Base-by-base conservation (phyloP, 208 protist genomes). In the Crithidia thermophila region DNA sequence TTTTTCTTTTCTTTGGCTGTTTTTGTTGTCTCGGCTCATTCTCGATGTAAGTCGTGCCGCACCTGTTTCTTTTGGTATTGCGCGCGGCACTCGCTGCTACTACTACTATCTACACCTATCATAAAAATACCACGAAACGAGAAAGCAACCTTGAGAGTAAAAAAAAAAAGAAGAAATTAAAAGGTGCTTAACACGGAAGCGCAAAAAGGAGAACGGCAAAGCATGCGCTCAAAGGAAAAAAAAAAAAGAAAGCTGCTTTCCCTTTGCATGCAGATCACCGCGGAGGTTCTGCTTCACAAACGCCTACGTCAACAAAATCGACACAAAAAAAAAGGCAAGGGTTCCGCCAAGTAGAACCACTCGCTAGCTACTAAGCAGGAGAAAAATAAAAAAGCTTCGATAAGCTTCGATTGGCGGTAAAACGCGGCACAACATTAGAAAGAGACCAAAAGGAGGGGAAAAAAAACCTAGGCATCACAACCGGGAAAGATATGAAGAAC, bases 101-200 rank as follows among this genome's bases (percentile, higher is more conserved):
- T 65, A 45, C 59, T 40, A 40, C 31, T 52, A 36, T 28, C 45
- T 65, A 65, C 33, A 34, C 34, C 31, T 49, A 43, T 0, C n/a
- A 14, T 27, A n/a, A 9, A 16, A 10, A 10, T 43, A 16, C 39
- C 39, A 43, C 39, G 16, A n/a, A 16, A n/a, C n/a, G n/a, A n/a
- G n/a, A n/a, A n/a, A n/a, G n/a, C n/a, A n/a, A n/a, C n/a, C n/a
- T n/a, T n/a, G n/a, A n/a, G n/a, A 52, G 27, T 20, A 18, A 66
- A 25, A 60, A 64, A 66, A 60, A 72, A 50, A 31, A 47, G 46
- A 36, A 71, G 52, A 79, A 42, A n/a, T n/a, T n/a, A n/a, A n/a
- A n/a, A n/a, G n/a, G n/a, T n/a, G n/a, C n/a, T n/a, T n/a, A n/a
- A n/a, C n/a, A n/a, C n/a, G n/a, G n/a, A n/a, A n/a, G n/a, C n/a